phyloP scores from a whole-genome alignment of 2,329 filamentous ascomycete species.

The Calonectria hongkongensis region DNA sequence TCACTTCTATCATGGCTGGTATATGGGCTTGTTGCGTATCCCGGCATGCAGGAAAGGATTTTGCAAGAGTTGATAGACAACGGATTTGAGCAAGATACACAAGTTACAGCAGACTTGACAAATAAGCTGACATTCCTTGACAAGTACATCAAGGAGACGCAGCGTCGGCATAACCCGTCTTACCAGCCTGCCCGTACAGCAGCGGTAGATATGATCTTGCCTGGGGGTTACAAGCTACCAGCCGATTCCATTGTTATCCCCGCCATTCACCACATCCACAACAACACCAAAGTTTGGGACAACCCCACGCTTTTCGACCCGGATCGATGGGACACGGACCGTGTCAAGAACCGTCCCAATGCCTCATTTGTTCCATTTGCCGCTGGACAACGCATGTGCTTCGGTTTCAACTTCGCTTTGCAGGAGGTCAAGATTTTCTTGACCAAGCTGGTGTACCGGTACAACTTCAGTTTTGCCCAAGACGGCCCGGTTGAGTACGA shows the following conservation, averaged over 20 bases:
- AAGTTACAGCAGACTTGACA: constrained; percentile 68
- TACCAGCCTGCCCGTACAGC: constrained; percentile 77
- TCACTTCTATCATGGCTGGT: constrained; percentile 76
- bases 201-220: constrained; percentile 73
- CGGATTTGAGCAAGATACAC: constrained; percentile 64
- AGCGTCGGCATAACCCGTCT: constrained; percentile 75
- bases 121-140: constrained; percentile 71
- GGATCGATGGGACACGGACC: constrained; percentile 74
- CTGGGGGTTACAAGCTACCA: constrained; percentile 75
- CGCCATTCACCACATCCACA: constrained; percentile 70
- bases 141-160: constrained; percentile 76
- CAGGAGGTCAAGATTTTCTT: constrained; percentile 77
- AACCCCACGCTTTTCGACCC: constrained; percentile 75
- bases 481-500: constrained; percentile 74
- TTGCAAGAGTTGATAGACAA: constrained; percentile 75
- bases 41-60: constrained; percentile 73
- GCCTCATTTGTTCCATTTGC: constrained; percentile 76
- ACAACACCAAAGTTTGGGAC: constrained; percentile 74
- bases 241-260: constrained; percentile 72
- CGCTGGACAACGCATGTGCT: constrained; percentile 73
- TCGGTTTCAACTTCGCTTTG: constrained; percentile 79
- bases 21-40: constrained; percentile 72
- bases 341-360: constrained; percentile 70
- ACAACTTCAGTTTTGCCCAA: constrained; percentile 72
- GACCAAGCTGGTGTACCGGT: constrained; percentile 75